phyloP scores from a whole-genome alignment of 768 basidiomycete genomes.

The Trametes elegans region DNA sequence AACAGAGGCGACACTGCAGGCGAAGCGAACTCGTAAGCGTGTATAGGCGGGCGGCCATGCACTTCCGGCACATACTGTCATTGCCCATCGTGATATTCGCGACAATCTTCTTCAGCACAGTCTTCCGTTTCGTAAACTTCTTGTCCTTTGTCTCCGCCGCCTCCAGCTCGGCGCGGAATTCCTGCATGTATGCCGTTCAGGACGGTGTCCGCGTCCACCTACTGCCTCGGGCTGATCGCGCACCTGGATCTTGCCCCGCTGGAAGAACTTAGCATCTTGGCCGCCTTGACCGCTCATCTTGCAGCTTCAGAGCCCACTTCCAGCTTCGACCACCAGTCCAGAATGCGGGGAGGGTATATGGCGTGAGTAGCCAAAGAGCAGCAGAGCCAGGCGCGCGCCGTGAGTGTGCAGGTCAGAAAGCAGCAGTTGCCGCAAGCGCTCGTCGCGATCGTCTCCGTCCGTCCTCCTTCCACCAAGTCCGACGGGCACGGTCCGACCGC shows the following conservation, averaged over 20 bases:
- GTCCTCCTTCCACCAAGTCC: conserved; percentile 1
- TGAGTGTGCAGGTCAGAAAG: conserved; percentile 7
- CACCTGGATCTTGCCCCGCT: conserved; percentile 90
- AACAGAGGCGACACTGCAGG: conserved; percentile 13
- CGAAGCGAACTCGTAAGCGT: conserved; percentile 18
- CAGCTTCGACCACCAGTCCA: background rate
- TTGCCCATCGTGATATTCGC: conserved; percentile 99
- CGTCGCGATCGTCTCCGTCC: background rate
- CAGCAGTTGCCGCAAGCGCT: background rate
- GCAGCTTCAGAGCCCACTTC: background rate
- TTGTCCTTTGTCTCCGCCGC: conserved; percentile 95
- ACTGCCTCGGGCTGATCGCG: conserved; percentile 18
- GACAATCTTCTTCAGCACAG: conserved; percentile 93
- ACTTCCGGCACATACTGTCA: conserved; percentile 73
- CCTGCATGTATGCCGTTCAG: conserved; percentile 41
- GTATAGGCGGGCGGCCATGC: conserved; percentile 5
- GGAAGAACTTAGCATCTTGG: conserved; percentile 91
- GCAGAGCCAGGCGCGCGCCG: background rate
- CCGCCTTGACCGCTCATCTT: conserved; percentile 55
- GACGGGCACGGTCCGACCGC: background rate
- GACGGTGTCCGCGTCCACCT: background rate
- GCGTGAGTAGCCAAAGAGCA: background rate
- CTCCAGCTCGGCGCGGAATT: conserved; percentile 88
- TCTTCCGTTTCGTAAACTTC: conserved; percentile 92
- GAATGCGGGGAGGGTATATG: conserved; percentile 5